Percentiles rank a stretch among this genome's conserved stretches.
Conservation (phyloP, 2,329 filamentous ascomycete species). For the Cercospora beticola region DNA sequence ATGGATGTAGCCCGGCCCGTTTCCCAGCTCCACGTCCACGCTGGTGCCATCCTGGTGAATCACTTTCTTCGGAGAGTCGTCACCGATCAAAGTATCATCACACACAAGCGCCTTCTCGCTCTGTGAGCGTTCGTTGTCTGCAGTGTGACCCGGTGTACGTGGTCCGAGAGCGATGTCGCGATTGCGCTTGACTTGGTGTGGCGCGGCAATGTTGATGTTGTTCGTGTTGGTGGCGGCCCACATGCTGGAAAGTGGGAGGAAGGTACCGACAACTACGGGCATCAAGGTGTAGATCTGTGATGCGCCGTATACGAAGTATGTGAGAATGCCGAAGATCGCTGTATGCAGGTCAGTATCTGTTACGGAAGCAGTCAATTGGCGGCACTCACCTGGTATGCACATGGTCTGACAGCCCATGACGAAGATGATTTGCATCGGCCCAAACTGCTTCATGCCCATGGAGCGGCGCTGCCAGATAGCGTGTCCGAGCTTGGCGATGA, state of each 20-base stretch:
- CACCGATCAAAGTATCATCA: constrained; percentile 27
- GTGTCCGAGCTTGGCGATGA: constrained; percentile 60
- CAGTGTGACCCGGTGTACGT: constrained; percentile 17
- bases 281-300: constrained; percentile 57
- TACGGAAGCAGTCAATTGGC: neutral
- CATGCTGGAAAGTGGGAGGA: constrained; percentile 64
- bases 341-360: constrained; percentile 21
- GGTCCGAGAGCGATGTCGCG: constrained; percentile 15
- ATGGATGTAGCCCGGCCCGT: constrained; percentile 26
- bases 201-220: constrained; percentile 30
- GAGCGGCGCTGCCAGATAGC: constrained; percentile 57
- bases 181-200: constrained; percentile 24
- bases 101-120: constrained; percentile 29
- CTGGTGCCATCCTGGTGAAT: constrained; percentile 18
- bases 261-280: constrained; percentile 60
- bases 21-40: constrained; percentile 29
- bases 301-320: constrained; percentile 50
- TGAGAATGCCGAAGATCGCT: constrained; percentile 62
- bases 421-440: constrained; percentile 65
- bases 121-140: constrained; percentile 10
- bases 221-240: constrained; percentile 55
- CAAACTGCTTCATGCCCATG: constrained; percentile 61
- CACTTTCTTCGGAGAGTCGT: constrained; percentile 21
- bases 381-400: constrained; percentile 59
- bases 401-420: constrained; percentile 68